Base-by-base conservation (phyloP, 108 stramenopile species). In the Stephanodiscus triporus region DNA sequence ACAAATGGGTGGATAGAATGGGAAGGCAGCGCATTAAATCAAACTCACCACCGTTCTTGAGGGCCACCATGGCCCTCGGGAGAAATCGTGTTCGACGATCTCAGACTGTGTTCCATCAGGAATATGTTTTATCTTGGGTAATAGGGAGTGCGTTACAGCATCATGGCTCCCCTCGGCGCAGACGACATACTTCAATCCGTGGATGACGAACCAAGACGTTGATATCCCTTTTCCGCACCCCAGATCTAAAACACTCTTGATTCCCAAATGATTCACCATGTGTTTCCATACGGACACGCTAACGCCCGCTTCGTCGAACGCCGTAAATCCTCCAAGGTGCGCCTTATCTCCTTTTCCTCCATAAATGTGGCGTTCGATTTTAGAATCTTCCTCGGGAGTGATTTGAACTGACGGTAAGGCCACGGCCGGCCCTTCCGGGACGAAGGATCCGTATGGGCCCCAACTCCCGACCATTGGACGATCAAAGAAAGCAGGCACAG, bases 41-140 rank as follows among this genome's bases (percentile, higher is more conserved):
- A 2, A 45, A 45, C 43, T 45, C 43, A 45, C 43, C 48, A 87
- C 85, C 6, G 89, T 90, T 16, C 82, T 29, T 1, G 42, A 72
- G 20, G 92, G 92, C 91, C 94, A 95, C 89, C 89, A 95, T 19
- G 94, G 94, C 17, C 94, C 94, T 26, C 87, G 48, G 10, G 76
- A 71, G 65, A 87, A 91, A 72, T 91, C 90, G 62, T 91, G 90
- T 66, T 90, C 89, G 4, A 71, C 53, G 7, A 80, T 20, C 32
- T 37, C 63, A 17, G 24, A 62, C 8, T 50, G 20, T 69, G 69
- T 73, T 0, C 32, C 20, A 17, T 66, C 42, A 16, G 72, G 72
- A 27, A 68, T 42, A 16, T 68, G 86, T 2, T 1, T 17, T 29
- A 64, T 64, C 64, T 75, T 59, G n/a, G 90, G 89, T 34, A 95